Evolutionary conservation across 495 filamentous ascomycete species (phyloP), one percentile per base, ranked within the genome.

Genomic region (Trichoderma reesei): DNA sequence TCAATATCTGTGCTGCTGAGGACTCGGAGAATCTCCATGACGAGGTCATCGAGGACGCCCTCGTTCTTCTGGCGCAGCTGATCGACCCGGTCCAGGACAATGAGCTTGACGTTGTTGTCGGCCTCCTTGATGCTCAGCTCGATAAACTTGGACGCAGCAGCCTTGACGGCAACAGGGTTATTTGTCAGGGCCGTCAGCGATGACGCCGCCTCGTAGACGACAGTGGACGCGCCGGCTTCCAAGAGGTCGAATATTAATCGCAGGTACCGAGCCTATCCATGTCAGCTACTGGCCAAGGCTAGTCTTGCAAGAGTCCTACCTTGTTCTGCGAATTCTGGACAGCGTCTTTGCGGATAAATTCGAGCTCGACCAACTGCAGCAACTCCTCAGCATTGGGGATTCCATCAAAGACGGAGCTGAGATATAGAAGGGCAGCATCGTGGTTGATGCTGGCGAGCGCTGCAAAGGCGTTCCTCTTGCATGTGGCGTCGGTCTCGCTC

Each of bases 61-160:
- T 94, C 90, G 70, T 97, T 97, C 76, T 91, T 90, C 70, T 90
- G 85, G 66, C 95, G 83, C 62, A 99, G 79, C 68, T 95, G 88
- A 70, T 98, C 89, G 37, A 99, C 93, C 44, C 92, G 90, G 68
- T 97, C 95, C 48, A 98, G 80, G 20, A 97, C 95, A 69, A 98
- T 98, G 37, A 98, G 86, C 77, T 98, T 98, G 64, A 98, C 95
- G 71, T 98, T 98, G 79, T 98, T 98, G 72, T 98, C 94, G 3
- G 94, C 88, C 75, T 97, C 94, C 75, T 92, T 93, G 71, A 98
- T 97, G 67, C 88, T 89, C 1, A 99, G 85, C 72, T 99, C 95
- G 64, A 96, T 96, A 73, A 98, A 93, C 72, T 99, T 99, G 60
- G 83, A 82, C 4, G 95, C 95, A 16, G 95, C 93, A 46, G 95